Conservation (phyloP, 1,284 basidiomycete genomes). For the Ustilago loliicola region DNA sequence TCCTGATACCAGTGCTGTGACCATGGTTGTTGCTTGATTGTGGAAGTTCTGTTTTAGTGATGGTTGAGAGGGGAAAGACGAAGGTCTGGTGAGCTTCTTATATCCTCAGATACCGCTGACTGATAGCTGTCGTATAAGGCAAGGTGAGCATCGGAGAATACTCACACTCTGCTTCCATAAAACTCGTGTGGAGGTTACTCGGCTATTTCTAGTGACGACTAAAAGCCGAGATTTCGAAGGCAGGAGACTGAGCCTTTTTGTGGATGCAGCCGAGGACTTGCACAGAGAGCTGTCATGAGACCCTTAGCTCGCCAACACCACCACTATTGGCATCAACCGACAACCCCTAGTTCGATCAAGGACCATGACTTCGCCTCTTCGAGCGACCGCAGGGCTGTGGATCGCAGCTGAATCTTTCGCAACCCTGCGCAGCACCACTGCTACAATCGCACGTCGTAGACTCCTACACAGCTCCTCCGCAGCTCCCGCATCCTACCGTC, state of each 20-base stretch:
- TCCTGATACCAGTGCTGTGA: slow-evolving; percentile 54
- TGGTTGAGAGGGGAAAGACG: neutral
- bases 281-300: neutral
- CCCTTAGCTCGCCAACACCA: slow-evolving; percentile 1
- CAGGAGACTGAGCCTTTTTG: neutral
- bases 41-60: neutral
- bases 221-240: neutral
- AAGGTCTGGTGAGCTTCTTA: neutral
- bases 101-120: neutral
- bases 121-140: slow-evolving; percentile 2
- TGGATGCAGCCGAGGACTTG: neutral
- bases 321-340: neutral
- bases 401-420: slow-evolving; percentile 6
- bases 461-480: neutral
- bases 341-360: neutral
- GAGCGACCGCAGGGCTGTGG: neutral
- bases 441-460: neutral
- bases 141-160: neutral
- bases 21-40: slow-evolving; percentile 21
- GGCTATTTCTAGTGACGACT: neutral
- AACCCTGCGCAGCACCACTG: neutral
- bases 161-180: neutral
- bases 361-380: slow-evolving; percentile 17
- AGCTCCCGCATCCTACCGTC: slow-evolving; percentile 7
- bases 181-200: slow-evolving; percentile 15